Evolutionary conservation across 345 rosid species (phyloP).

Genomic region (Populus ilicifolia): DNA sequence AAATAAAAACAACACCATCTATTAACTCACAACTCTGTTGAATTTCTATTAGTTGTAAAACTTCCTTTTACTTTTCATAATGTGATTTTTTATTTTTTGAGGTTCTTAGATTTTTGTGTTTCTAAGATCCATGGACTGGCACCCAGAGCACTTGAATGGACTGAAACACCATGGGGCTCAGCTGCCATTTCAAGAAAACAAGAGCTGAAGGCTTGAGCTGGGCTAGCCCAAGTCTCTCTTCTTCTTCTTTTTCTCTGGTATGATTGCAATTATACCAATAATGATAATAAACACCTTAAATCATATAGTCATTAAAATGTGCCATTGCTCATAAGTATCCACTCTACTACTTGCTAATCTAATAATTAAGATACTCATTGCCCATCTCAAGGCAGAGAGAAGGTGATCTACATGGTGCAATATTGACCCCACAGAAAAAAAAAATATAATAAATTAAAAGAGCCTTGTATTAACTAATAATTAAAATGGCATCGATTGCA

Average conservation of each 20-base stretch:
- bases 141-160: background rate
- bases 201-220: background rate
- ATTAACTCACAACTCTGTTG: too few species aligned
- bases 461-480: background rate
- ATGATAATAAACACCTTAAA: background rate
- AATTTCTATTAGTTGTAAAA: too few species aligned
- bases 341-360: too few species aligned
- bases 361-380: too few species aligned
- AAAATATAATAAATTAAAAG: too few species aligned
- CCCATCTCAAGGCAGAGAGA: too few species aligned
- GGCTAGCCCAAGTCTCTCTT: background rate
- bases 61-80: too few species aligned
- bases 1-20: too few species aligned
- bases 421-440: too few species aligned
- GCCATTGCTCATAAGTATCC: background rate
- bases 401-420: too few species aligned
- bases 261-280: background rate
- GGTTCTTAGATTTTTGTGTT: too few species aligned
- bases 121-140: background rate
- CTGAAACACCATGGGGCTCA: background rate
- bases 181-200: background rate
- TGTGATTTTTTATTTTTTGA: background rate
- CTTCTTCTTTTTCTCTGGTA: too few species aligned
- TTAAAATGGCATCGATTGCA: background rate
- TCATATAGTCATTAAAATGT: background rate